Conservation (phyloP, 768 basidiomycete genomes). For the Rhizopogon rudus region DNA sequence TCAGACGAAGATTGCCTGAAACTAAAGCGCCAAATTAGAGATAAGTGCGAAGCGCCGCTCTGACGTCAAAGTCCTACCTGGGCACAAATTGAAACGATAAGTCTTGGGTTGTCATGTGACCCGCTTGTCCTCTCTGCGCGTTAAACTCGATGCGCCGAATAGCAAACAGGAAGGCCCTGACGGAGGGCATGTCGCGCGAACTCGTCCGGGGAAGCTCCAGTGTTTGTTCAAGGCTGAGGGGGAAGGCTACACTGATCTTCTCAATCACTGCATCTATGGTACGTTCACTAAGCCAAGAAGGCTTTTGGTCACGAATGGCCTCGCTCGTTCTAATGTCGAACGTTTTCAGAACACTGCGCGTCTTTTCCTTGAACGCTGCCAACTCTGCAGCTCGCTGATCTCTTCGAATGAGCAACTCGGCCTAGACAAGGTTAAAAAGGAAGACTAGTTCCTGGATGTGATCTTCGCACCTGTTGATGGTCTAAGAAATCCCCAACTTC, state of each 20-base stretch:
- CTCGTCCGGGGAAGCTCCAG: conserved; percentile 43
- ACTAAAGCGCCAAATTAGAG: conserved; percentile 28
- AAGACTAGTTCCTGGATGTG: neutral
- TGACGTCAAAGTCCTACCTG: conserved; percentile 39
- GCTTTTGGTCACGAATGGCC: conserved; percentile 11
- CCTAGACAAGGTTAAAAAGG: conserved; percentile 35
- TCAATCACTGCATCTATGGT: conserved; percentile 49
- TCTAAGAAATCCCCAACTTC: conserved; percentile 89
- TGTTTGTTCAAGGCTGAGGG: conserved; percentile 60
- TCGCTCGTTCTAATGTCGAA: conserved; percentile 58
- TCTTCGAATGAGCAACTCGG: conserved; percentile 68
- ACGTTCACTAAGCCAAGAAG: conserved; percentile 54
- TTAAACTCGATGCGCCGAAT: conserved; percentile 71
- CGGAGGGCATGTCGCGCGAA: conserved; percentile 35
- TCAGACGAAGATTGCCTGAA: conserved; percentile 70
- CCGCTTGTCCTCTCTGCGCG: conserved; percentile 72
- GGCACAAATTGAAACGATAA: conserved; percentile 86
- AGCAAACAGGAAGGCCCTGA: conserved; percentile 84
- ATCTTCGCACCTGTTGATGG: conserved; percentile 61
- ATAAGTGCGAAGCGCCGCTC: neutral
- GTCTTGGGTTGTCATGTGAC: conserved; percentile 63
- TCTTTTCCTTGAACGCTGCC: conserved; percentile 80
- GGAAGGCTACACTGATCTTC: conserved; percentile 88
- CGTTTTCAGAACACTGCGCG: conserved; percentile 63
- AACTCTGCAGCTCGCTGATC: conserved; percentile 76